Percentiles rank a stretch among this genome's conserved stretches.
Conservation (phyloP, 1,139 yeast genomes). For the Taiozyma onychis region DNA sequence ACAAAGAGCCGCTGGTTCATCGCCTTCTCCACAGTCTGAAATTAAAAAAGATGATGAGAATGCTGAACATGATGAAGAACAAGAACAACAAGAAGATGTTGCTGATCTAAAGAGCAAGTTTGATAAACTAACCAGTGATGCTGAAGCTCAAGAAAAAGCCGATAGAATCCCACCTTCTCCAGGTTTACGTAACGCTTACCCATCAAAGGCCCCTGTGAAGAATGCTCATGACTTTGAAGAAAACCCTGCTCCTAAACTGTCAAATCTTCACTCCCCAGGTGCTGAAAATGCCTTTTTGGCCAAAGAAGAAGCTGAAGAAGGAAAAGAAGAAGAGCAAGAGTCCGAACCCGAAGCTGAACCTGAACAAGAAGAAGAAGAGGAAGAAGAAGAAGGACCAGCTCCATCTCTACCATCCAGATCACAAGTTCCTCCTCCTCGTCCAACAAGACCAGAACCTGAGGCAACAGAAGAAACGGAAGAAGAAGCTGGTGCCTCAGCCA, state of each 20-base stretch:
- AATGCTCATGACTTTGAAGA: constrained; percentile 11
- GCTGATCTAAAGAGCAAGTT: constrained; percentile 30
- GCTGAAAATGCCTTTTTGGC: constrained; percentile 15
- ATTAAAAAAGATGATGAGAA: constrained; percentile 16
- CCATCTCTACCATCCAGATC: constrained; percentile 23
- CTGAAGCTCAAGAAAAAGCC: constrained; percentile 19
- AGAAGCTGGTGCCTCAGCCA: constrained; percentile 46
- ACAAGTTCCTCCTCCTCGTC: constrained; percentile 14
- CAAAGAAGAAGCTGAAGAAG: constrained; percentile 16
- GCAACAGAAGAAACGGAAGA: constrained; percentile 20
- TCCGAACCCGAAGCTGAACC: constrained; percentile 23
- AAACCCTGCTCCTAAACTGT: constrained; percentile 23
- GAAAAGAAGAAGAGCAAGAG: constrained; percentile 4
- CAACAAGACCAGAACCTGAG: constrained; percentile 23
- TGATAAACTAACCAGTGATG: constrained; percentile 27
- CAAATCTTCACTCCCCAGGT: constrained; percentile 14
- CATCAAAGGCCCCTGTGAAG: constrained; percentile 27
- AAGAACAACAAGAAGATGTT: constrained; percentile 25
- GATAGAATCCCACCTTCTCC: constrained; percentile 8
- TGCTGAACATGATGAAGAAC: constrained; percentile 17
- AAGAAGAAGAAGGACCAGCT: constrained; percentile 23
- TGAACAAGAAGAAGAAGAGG: constrained; percentile 20
- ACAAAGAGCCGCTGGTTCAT: constrained; percentile 37
- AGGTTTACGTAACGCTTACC: constrained; percentile 31
- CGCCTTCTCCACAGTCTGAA: constrained; percentile 8